These are phyloP conservation scores for Bassia scoparia DNA, from an alignment of 148 eudicot genomes.

Conservation along the genomic window DNA sequence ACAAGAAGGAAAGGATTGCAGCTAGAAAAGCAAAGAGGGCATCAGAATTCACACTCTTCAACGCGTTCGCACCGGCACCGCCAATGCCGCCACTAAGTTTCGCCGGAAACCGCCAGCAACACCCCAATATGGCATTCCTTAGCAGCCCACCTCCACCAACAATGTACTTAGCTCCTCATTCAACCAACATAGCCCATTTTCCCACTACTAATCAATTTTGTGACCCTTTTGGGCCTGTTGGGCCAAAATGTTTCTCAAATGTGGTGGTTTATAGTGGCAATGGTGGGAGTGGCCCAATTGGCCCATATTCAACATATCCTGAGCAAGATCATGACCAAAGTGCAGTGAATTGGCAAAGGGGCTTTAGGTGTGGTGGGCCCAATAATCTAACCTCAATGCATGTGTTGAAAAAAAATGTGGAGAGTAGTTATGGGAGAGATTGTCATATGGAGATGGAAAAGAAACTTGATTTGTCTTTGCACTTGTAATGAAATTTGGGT, in stretches of 20 bases:
- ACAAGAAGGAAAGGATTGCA: slow-evolving; percentile 81
- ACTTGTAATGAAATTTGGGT: slow-evolving; percentile 35
- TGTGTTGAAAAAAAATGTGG: slow-evolving; percentile 16
- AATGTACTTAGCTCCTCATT: slow-evolving; percentile 54
- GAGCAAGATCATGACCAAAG: slow-evolving; percentile 35
- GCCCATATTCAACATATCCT: slow-evolving; percentile 15
- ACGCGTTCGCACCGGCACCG: slow-evolving; percentile 24
- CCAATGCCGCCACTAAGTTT: slow-evolving; percentile 35
- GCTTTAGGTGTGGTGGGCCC: slow-evolving; percentile 21
- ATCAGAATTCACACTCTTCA: slow-evolving; percentile 28
- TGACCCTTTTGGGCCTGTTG: slow-evolving; percentile 43
- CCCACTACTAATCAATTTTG: slow-evolving; percentile 23
- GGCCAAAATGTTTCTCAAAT: slow-evolving; percentile 42
- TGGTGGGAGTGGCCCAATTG: slow-evolving; percentile 16
- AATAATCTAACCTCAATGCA: slow-evolving; percentile 19
- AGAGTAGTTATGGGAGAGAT: slow-evolving; percentile 6
- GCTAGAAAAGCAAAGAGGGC: slow-evolving; percentile 52
- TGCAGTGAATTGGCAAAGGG: slow-evolving; percentile 40
- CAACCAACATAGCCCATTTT: slow-evolving; percentile 36
- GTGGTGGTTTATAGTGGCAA: slow-evolving; percentile 32
- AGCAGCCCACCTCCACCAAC: slow-evolving; percentile 32
- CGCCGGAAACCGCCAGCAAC: slow-evolving; percentile 40
- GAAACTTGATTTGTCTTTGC: slow-evolving; percentile 76
- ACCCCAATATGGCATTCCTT: slow-evolving; percentile 36
- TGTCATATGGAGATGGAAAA: slow-evolving; percentile 39